Evolutionary conservation across 805 yeast genomes (phyloP).

Genomic region (Starmerella geochares): DNA sequence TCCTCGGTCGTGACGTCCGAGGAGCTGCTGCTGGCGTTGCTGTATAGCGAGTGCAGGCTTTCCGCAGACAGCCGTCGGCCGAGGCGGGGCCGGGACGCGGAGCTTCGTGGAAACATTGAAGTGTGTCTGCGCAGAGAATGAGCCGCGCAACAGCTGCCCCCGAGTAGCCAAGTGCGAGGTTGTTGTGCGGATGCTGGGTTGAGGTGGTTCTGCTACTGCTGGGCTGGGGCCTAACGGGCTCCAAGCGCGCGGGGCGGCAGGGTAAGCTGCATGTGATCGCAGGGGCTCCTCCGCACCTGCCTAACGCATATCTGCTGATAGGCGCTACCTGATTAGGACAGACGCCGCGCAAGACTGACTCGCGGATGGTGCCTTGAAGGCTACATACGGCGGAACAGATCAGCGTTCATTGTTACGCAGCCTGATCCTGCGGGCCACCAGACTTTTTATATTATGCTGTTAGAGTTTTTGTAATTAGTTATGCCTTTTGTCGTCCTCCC

Average conservation of each 20-base stretch:
- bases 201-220: neutral
- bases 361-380: too few relatives aligned
- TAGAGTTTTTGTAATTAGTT: too few relatives aligned
- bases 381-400: too few relatives aligned
- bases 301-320: neutral
- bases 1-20: conserved; percentile 5
- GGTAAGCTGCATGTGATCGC: conserved; percentile 2
- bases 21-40: conserved; percentile 7
- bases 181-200: neutral
- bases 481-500: too few relatives aligned
- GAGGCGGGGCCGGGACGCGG: conserved; percentile 9
- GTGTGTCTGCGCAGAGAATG: neutral
- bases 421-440: too few relatives aligned
- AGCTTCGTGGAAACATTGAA: conserved; percentile 9
- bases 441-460: too few relatives aligned
- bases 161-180: neutral
- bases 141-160: neutral
- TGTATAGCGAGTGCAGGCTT: conserved; percentile 6
- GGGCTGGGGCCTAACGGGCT: neutral
- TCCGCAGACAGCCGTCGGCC: conserved; percentile 11
- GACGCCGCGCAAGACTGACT: neutral
- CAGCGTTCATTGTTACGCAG: too few relatives aligned
- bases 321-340: neutral
- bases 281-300: neutral
- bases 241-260: neutral